Conservation (phyloP, 1,284 basidiomycete species). For the Ceratobasidium theobromae region DNA sequence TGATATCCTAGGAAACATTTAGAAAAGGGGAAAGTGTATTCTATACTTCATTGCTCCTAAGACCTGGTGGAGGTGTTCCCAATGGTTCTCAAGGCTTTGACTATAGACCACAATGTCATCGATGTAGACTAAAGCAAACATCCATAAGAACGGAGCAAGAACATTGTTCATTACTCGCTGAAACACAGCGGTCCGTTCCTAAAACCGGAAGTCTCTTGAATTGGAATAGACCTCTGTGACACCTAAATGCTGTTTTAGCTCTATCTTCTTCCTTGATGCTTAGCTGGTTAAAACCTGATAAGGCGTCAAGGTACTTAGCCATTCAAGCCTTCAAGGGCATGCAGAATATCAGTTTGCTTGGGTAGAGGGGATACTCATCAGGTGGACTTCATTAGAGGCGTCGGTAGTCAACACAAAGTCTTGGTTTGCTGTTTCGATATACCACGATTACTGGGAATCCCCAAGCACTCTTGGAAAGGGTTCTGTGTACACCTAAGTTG, state of each 20-base stretch:
- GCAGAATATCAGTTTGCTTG: conserved; percentile 45
- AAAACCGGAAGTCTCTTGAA: conserved; percentile 49
- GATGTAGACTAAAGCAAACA: conserved; percentile 53
- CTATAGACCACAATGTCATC: conserved; percentile 46
- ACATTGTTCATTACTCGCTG: conserved; percentile 48
- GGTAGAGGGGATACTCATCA: conserved; percentile 50
- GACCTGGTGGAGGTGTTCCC: conserved; percentile 42
- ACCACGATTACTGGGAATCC: conserved; percentile 43
- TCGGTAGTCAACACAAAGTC: conserved; percentile 44
- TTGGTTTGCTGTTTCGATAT: conserved; percentile 42
- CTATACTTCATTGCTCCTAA: conserved; percentile 41
- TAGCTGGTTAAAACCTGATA: conserved; percentile 49
- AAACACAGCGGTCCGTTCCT: conserved; percentile 48
- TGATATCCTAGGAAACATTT: conserved; percentile 46
- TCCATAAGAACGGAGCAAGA: conserved; percentile 46
- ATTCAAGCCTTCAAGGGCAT: conserved; percentile 43
- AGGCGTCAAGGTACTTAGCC: conserved; percentile 44
- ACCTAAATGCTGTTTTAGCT: conserved; percentile 47
- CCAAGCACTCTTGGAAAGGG: conserved; percentile 45
- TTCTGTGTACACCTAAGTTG: conserved; percentile 43
- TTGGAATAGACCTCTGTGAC: conserved; percentile 47
- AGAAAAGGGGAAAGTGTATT: conserved; percentile 44
- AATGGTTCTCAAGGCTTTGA: conserved; percentile 44
- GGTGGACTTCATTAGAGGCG: conserved; percentile 43
- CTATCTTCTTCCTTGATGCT: conserved; percentile 41